phyloP scores from a whole-genome alignment of 805 yeast genomes.

The Monosporozyma yasuniensis region DNA sequence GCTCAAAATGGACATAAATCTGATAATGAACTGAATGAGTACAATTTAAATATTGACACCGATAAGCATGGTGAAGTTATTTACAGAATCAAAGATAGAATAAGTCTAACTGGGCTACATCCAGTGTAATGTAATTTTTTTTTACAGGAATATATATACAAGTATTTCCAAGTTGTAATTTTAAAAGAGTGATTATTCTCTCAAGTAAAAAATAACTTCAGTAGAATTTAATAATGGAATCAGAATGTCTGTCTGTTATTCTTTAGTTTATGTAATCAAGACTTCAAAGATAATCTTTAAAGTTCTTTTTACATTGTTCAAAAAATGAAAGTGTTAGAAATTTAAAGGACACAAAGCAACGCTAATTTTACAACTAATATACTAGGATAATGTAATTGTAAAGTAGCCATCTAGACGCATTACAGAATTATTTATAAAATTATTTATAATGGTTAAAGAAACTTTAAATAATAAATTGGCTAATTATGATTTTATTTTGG shows the following conservation, averaged over 20 bases:
- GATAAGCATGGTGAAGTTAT: constrained; percentile 18
- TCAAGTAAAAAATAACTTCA: too few relatives aligned
- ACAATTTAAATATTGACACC: not conserved
- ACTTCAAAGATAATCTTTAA: too few relatives aligned
- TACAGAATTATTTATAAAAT: too few relatives aligned
- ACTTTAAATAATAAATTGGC: constrained; percentile 1
- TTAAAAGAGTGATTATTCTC: not conserved
- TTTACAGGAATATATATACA: not conserved
- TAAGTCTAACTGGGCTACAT: constrained; percentile 18
- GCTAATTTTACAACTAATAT: too few relatives aligned
- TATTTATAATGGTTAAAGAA: not conserved
- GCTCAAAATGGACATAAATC: not conserved
- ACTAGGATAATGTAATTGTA: too few relatives aligned
- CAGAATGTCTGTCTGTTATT: too few relatives aligned
- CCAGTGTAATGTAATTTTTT: constrained; percentile 17
- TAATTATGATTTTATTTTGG: constrained; percentile 44
- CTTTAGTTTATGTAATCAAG: too few relatives aligned
- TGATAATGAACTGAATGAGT: not conserved
- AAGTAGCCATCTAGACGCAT: too few relatives aligned
- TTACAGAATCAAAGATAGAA: constrained; percentile 24
- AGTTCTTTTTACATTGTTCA: too few relatives aligned
- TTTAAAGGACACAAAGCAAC: too few relatives aligned
- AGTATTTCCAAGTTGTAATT: not conserved
- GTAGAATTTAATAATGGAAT: too few relatives aligned
- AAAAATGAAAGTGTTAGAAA: too few relatives aligned